Evolutionary conservation across 78 protist genomes (phyloP).

Genomic region (Emiliania huxleyi): DNA sequence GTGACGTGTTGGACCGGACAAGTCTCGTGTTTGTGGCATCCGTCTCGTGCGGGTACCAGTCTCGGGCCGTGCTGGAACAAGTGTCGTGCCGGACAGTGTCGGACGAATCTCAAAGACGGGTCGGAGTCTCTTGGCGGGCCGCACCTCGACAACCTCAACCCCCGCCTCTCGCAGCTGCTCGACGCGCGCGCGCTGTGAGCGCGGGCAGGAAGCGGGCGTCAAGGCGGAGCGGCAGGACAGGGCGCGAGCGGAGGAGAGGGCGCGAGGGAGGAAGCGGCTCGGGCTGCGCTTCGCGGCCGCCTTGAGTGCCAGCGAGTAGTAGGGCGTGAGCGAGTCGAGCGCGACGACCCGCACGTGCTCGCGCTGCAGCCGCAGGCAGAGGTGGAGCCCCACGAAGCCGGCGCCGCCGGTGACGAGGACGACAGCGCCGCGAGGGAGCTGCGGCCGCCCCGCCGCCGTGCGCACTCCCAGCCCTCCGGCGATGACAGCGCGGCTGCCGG

Average conservation of each 20-base stretch:
- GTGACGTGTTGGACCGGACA: too few species aligned
- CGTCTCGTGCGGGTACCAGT: too few species aligned
- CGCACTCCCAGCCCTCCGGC: neutral
- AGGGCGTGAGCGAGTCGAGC: slow-evolving; percentile 48
- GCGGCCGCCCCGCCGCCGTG: neutral
- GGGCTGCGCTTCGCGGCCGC: neutral
- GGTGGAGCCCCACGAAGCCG: slow-evolving; percentile 5
- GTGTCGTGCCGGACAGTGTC: too few species aligned
- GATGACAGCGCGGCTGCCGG: neutral
- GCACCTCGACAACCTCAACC: neutral
- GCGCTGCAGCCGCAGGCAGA: neutral
- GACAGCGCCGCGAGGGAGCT: neutral
- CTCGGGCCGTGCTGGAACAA: too few species aligned
- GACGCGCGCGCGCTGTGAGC: too few species aligned
- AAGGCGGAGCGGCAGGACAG: too few species aligned
- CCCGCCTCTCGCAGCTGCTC: neutral
- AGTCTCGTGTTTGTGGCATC: too few species aligned
- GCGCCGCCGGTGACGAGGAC: slow-evolving; percentile 16
- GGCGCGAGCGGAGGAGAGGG: too few species aligned
- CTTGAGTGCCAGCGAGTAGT: slow-evolving; percentile 56
- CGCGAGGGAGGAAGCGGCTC: too few species aligned
- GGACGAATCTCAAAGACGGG: too few species aligned
- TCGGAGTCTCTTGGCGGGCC: too few species aligned
- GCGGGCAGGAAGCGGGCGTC: too few species aligned
- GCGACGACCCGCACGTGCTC: slow-evolving; percentile 13